Evolutionary conservation across 352 stramenopile species (phyloP), one percentile per base, ranked within the genome.

Genomic region (Pythium dissimile): DNA sequence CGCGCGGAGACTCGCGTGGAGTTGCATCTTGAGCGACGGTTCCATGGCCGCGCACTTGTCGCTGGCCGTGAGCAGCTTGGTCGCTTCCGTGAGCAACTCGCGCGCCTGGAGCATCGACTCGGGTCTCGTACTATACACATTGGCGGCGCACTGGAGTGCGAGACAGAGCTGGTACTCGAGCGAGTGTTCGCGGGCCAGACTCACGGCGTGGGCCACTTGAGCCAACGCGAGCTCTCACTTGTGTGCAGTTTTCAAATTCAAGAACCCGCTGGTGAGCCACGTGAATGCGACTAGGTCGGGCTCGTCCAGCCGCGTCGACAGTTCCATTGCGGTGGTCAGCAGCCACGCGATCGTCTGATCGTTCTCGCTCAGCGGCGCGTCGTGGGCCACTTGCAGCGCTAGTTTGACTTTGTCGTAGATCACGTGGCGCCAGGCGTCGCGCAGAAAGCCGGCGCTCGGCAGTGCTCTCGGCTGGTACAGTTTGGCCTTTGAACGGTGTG

Each of bases 1-100:
- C n/a, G n/a, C n/a, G n/a, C n/a, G n/a, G 5, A 84, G 75, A 27
- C 69, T 78, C 11, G 66, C 65, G 32, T 84, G 73, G 5, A 84
- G 45, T 26, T 75, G 62, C 73, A 84, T 80, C 31, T 78, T 80
- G 2, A 68, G 42, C 3, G 27, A 24, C 20, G 69, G 39, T n/a
- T 78, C 69, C 5, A 80, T 52, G 12, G 47, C 51, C 1, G 18
- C 45, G 18, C 55, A 63, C 1, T 8, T 35, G 4, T 69, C 59
- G 13, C 58, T 56, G 18, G 28, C 8, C 20, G 58, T 54, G 45
- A 77, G 63, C 27, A 80, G 31, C 32, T 43, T 64, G 6, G 69
- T 67, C 21, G 71, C 68, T 54, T 84, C 61, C 1, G 68, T 50
- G 13, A 84, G 51, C 21, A 66, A 24, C 9, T 30, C 41, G 39